Evolutionary conservation across 768 basidiomycete genomes (phyloP), one percentile per base, ranked within the genome.

Genomic region (Coprinopsis marcescibilis): DNA sequence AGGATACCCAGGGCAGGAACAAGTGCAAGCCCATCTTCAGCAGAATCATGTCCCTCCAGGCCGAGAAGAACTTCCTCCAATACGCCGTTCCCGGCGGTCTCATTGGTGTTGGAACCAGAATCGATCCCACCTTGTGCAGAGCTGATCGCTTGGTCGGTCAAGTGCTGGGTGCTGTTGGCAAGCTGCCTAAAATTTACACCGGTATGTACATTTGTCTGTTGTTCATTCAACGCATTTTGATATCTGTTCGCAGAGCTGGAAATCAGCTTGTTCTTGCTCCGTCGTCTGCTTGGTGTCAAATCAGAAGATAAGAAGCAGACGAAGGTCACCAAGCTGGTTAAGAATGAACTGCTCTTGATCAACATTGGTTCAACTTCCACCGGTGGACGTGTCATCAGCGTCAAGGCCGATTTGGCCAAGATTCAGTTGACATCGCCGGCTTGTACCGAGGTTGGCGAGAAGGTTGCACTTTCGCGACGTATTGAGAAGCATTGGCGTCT

Each of bases 231-330:
- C 14, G 59, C 26, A 55, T 25, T 8, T 23, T 26, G 20, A 19
- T n/a, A 20, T 12, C 1, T 6, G 17, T 14, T 8, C 37, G 3
- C 49, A 90, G 92, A 94, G 65, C 75, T 94, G 45, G 91, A 94
- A 65, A 92, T 94, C 61, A 88, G 81, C 56, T 73, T 94, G 56
- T 99, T 97, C 84, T 72, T 98, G 25, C 85, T 99, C 26, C 89
- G 96, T 50, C 83, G 96, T 50, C 70, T 98, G 45, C 80, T 98
- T n/a, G 95, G 96, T 62, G 96, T 99, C 52, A 93, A 94, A 66
- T 92, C 93, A 19, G 95, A 97, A 66, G 96, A 98, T 71, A 96
- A 94, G 73, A 99, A 97, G 65, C 90, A 94, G 64, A 96, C 96
- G 17, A 99, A 93, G 67, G 89, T 91, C 19, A 75, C 89, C 44